phyloP scores from a whole-genome alignment of 2,329 filamentous ascomycete species.

The Fusarium sp. region DNA sequence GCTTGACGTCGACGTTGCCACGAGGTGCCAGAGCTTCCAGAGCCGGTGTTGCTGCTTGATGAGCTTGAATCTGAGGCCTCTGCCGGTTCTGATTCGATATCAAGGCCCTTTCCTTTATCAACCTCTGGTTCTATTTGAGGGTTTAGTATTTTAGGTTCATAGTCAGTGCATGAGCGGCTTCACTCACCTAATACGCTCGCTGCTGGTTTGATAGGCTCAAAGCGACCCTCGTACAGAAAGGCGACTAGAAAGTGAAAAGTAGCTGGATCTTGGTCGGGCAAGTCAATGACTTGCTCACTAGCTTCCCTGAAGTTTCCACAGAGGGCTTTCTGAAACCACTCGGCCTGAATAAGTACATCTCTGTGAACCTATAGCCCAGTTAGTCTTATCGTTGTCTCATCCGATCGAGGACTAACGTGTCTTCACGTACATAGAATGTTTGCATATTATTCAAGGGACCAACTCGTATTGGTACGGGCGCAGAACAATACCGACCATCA shows the following conservation, averaged over 20 bases:
- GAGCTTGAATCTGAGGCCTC: slow-evolving; percentile 54
- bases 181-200: slow-evolving; percentile 57
- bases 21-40: slow-evolving; percentile 39
- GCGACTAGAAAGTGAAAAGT: slow-evolving; percentile 66
- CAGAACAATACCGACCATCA: slow-evolving; percentile 63
- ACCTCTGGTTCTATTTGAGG: slow-evolving; percentile 35
- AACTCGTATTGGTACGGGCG: slow-evolving; percentile 61
- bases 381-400: slow-evolving; percentile 10
- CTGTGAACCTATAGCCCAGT: slow-evolving; percentile 59
- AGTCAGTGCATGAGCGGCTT: not conserved
- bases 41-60: slow-evolving; percentile 45
- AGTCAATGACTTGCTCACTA: slow-evolving; percentile 60
- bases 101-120: slow-evolving; percentile 61
- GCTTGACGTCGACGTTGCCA: slow-evolving; percentile 39
- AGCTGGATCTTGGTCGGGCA: slow-evolving; percentile 65
- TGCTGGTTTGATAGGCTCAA: slow-evolving; percentile 60
- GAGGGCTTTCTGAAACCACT: slow-evolving; percentile 64
- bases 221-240: slow-evolving; percentile 64
- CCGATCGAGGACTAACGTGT: no score
- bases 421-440: slow-evolving; percentile 55
- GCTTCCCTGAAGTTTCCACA: slow-evolving; percentile 63
- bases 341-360: slow-evolving; percentile 60
- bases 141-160: slow-evolving; percentile 16
- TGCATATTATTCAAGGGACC: slow-evolving; percentile 58
- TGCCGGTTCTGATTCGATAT: slow-evolving; percentile 38